Conservation (phyloP, 2,329 filamentous ascomycete genomes). For the Penicillium sp. region DNA sequence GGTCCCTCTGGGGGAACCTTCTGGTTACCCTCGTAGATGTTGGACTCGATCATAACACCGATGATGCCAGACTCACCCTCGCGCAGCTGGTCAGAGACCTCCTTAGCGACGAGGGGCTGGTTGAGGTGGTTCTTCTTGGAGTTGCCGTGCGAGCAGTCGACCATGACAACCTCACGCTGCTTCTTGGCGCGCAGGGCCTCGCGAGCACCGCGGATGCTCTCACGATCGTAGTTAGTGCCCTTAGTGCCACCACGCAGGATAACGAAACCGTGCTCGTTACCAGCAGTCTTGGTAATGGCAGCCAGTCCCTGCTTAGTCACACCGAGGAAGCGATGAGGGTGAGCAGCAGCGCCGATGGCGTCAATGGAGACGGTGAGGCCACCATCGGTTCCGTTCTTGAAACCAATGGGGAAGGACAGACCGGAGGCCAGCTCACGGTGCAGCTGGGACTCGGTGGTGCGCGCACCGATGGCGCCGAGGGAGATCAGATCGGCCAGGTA, state of each 20-base stretch:
- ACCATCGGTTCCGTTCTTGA: slow-evolving; percentile 99
- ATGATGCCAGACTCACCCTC: slow-evolving; percentile 86
- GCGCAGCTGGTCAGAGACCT: slow-evolving; percentile 79
- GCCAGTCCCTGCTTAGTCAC: slow-evolving; percentile 97
- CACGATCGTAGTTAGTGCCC: slow-evolving; percentile 91
- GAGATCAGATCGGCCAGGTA: slow-evolving; percentile 96
- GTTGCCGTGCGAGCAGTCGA: slow-evolving; percentile 98
- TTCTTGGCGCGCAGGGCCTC: slow-evolving; percentile 79
- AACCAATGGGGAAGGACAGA: slow-evolving; percentile 94
- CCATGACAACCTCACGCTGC: slow-evolving; percentile 88
- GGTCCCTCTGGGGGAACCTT: slow-evolving; percentile 86
- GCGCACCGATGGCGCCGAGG: slow-evolving; percentile 90
- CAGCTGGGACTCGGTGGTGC: slow-evolving; percentile 94
- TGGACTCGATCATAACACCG: slow-evolving; percentile 98
- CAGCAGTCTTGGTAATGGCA: slow-evolving; percentile 87
- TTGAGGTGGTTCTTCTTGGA: slow-evolving; percentile 97
- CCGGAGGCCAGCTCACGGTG: slow-evolving; percentile 95
- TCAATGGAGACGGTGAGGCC: slow-evolving; percentile 89
- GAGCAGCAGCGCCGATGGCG: slow-evolving; percentile 73
- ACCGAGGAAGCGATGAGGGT: slow-evolving; percentile 90
- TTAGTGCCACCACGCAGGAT: slow-evolving; percentile 89
- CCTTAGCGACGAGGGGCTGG: slow-evolving; percentile 87
- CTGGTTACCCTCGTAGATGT: slow-evolving; percentile 88
- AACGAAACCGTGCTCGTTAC: slow-evolving; percentile 97
- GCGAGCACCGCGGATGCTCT: slow-evolving; percentile 76